phyloP scores from a whole-genome alignment of 2,329 filamentous ascomycete genomes.

The Calonectria honghensis region DNA sequence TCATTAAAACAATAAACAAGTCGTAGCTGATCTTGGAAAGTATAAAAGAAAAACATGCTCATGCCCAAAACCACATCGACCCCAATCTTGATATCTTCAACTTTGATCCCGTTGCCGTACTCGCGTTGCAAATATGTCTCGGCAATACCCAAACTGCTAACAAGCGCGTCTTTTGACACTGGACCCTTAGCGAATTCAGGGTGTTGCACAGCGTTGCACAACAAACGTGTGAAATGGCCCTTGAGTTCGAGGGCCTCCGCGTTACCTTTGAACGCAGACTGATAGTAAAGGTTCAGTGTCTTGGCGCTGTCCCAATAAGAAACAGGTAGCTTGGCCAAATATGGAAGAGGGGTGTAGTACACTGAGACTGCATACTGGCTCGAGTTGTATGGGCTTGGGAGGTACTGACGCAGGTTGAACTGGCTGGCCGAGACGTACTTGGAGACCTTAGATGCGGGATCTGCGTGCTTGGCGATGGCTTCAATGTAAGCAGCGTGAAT shows the following conservation, averaged over 20 bases:
- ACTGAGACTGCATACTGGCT: slow-evolving; percentile 36
- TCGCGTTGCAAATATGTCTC: slow-evolving; percentile 34
- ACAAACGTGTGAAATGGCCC: slow-evolving; percentile 44
- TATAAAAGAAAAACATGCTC: slow-evolving; percentile 53
- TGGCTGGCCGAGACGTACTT: slow-evolving; percentile 51
- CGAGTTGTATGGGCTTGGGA: slow-evolving; percentile 49
- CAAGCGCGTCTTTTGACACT: slow-evolving; percentile 49
- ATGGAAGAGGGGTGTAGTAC: slow-evolving; percentile 36
- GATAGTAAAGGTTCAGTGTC: slow-evolving; percentile 36
- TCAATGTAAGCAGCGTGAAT: slow-evolving; percentile 21
- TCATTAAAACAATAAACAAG: slow-evolving; percentile 55
- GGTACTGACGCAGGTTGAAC: slow-evolving; percentile 54
- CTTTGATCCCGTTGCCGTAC: slow-evolving; percentile 30
- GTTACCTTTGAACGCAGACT: slow-evolving; percentile 24
- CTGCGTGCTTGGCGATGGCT: slow-evolving; percentile 14
- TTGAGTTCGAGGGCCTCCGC: slow-evolving; percentile 42
- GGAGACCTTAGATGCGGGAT: slow-evolving; percentile 32
- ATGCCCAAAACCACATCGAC: slow-evolving; percentile 54
- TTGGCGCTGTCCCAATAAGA: slow-evolving; percentile 31
- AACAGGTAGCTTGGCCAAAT: slow-evolving; percentile 23
- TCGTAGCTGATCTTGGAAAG: slow-evolving; percentile 50
- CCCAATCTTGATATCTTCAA: slow-evolving; percentile 47
- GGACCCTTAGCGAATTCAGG: slow-evolving; percentile 50
- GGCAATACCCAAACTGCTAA: slow-evolving; percentile 53
- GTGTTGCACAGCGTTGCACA: slow-evolving; percentile 46